Percentiles rank a stretch among this genome's conserved stretches.
These are phyloP conservation scores for Sugiyamaella novakii DNA, from an alignment of 1,139 yeast genomes.

Conservation along the genomic window DNA sequence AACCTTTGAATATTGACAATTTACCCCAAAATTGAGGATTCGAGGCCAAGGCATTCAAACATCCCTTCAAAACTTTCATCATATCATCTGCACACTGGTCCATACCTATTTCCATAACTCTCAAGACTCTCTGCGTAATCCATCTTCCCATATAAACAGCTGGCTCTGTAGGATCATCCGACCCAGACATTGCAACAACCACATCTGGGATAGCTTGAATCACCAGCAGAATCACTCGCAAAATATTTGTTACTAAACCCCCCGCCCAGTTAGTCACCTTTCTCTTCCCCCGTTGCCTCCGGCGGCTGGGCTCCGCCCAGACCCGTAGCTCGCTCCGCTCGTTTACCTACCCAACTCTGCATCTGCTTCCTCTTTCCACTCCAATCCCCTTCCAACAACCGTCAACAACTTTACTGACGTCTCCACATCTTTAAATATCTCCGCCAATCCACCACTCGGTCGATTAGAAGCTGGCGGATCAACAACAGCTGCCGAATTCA, in stretches of 20 bases:
- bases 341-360: slow-evolving; percentile 7
- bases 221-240: slow-evolving; percentile 2
- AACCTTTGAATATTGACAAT: slow-evolving; percentile 4
- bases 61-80: background rate
- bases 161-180: slow-evolving; percentile 2
- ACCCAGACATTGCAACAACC: background rate
- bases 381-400: slow-evolving; percentile 21
- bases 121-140: slow-evolving; percentile 1
- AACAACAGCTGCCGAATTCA: slow-evolving; percentile 4
- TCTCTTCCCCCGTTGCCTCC: background rate
- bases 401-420: slow-evolving; percentile 21
- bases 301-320: background rate
- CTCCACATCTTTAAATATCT: slow-evolving; percentile 15
- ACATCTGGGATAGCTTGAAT: slow-evolving; percentile 3
- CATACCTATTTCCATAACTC: background rate
- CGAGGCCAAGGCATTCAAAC: background rate
- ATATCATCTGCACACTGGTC: background rate
- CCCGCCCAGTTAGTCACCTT: background rate
- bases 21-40: slow-evolving; percentile 9
- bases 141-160: slow-evolving; percentile 12
- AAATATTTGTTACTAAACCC: slow-evolving; percentile 6
- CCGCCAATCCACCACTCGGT: slow-evolving; percentile 6
- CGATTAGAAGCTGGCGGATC: background rate
- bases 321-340: too few relatives aligned
- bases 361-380: slow-evolving; percentile 8